A percentile compares a stretch with the other conserved stretches of the same genome.
phyloP scores from a whole-genome alignment of 495 filamentous ascomycete genomes.

The Monascus purpureus region DNA sequence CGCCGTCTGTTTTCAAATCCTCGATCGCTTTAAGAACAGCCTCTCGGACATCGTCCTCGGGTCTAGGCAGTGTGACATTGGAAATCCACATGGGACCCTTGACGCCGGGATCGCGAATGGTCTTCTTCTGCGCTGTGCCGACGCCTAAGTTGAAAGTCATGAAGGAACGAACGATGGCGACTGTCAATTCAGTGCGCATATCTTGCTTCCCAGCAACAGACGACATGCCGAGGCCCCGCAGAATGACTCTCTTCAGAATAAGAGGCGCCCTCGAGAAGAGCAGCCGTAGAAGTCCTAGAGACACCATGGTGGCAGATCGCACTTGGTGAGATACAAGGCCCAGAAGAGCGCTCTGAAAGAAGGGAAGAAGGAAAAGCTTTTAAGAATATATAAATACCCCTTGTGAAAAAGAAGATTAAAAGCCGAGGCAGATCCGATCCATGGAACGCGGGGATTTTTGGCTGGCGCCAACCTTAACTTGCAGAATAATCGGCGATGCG shows the following conservation, averaged over 20 bases:
- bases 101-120: slow-evolving; percentile 48
- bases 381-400: no score
- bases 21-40: slow-evolving; percentile 50
- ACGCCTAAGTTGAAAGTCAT: slow-evolving; percentile 36
- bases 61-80: slow-evolving; percentile 43
- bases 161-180: slow-evolving; percentile 55
- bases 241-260: slow-evolving; percentile 49
- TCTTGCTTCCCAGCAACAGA: slow-evolving; percentile 61
- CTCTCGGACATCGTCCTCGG: slow-evolving; percentile 43
- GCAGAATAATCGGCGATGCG: no score
- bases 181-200: slow-evolving; percentile 57
- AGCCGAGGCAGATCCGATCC: no score
- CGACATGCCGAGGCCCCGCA: slow-evolving; percentile 52
- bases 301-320: slow-evolving; percentile 26
- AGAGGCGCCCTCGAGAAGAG: slow-evolving; percentile 48
- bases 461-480: no score
- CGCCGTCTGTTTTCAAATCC: slow-evolving; percentile 36
- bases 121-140: slow-evolving; percentile 46
- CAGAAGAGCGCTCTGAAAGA: no score
- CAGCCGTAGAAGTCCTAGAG: slow-evolving; percentile 18
- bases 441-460: no score
- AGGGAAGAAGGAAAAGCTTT: no score
- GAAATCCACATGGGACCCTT: slow-evolving; percentile 74
- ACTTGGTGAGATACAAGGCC: no score
- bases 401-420: no score